Evolutionary conservation across 305 asterid species (phyloP).

Genomic region (Rubia tinctorum): DNA sequence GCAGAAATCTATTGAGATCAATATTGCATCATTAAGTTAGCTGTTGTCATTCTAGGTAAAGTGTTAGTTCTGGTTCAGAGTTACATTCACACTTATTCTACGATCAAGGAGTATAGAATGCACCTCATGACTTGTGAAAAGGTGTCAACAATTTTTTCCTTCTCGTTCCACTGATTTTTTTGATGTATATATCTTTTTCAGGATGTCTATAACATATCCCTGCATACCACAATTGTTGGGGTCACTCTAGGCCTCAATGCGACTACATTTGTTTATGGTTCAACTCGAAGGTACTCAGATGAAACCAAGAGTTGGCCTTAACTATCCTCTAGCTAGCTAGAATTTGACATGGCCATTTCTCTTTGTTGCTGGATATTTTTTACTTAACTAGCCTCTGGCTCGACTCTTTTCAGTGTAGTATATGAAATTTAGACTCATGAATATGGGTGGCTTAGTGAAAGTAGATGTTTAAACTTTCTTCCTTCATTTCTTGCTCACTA

Average conservation of each 20-base stretch:
- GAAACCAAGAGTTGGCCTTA: not conserved
- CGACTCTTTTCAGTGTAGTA: not conserved
- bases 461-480: too few species aligned
- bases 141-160: not conserved
- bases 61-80: not conserved
- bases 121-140: not conserved
- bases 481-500: too few species aligned
- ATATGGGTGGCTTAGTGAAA: too few species aligned
- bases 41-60: not conserved
- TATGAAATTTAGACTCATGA: not conserved
- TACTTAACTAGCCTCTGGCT: too few species aligned
- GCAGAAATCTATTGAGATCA: not conserved
- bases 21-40: not conserved
- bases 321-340: not conserved
- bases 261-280: slow-evolving; percentile 92
- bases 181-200: slow-evolving; percentile 20
- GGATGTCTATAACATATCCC: slow-evolving; percentile 79
- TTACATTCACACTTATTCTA: not conserved
- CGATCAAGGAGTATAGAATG: not conserved
- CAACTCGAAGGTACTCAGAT: slow-evolving; percentile 80
- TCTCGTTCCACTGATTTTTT: slow-evolving; percentile 9
- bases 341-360: not conserved
- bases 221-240: slow-evolving; percentile 71
- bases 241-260: slow-evolving; percentile 95
- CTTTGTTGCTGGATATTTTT: slow-evolving; percentile 16